Evolutionary conservation across 164 flowering plant species (phyloP).

Genomic region (Saururus chinensis): DNA sequence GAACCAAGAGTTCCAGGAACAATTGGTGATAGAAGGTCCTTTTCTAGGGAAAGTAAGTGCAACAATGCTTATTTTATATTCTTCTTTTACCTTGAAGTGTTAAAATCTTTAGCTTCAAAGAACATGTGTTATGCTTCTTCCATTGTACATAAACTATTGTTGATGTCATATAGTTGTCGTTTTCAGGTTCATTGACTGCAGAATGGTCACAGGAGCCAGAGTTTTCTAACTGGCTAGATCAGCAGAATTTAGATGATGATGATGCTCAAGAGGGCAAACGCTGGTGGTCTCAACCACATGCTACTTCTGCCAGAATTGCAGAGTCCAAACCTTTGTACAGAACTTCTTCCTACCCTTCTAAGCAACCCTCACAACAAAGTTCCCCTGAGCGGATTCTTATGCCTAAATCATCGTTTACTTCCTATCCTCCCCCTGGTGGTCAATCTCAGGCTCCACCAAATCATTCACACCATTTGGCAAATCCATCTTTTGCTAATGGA

Average conservation of each 20-base stretch:
- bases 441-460: slow-evolving; percentile 49
- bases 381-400: slow-evolving; percentile 57
- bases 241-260: slow-evolving; percentile 33
- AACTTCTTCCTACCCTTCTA: slow-evolving; percentile 76
- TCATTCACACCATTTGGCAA: slow-evolving; percentile 20
- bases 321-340: slow-evolving; percentile 63
- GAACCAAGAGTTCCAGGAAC: slow-evolving; percentile 64
- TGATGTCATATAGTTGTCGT: neutral
- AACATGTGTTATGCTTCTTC: too few relatives aligned
- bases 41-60: slow-evolving; percentile 78
- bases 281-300: slow-evolving; percentile 72
- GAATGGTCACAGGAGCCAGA: slow-evolving; percentile 66
- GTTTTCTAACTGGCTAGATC: slow-evolving; percentile 46
- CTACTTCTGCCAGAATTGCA: slow-evolving; percentile 18
- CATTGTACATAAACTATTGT: too few relatives aligned
- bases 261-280: slow-evolving; percentile 35
- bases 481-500: slow-evolving; percentile 27
- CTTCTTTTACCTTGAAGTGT: neutral
- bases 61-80: neutral
- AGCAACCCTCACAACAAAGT: slow-evolving; percentile 21
- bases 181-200: slow-evolving; percentile 59
- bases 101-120: too few relatives aligned
- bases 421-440: slow-evolving; percentile 74
- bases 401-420: slow-evolving; percentile 52
- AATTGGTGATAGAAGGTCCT: slow-evolving; percentile 73